Base-by-base conservation (phyloP, 768 basidiomycete genomes). In the Agaricus subrufescens region DNA sequence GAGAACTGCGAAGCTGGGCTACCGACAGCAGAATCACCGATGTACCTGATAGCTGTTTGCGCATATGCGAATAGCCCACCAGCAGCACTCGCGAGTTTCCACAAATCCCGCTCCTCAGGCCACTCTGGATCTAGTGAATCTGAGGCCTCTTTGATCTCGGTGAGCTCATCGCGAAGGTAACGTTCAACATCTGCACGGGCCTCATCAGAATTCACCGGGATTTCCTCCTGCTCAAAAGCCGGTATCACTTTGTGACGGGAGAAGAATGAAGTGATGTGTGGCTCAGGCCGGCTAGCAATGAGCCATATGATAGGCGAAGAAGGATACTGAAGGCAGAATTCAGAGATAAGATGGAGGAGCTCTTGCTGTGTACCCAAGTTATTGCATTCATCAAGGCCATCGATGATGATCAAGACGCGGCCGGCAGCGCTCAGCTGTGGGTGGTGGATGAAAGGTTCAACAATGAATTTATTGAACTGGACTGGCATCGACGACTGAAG, bases 381-480 rank as follows among this genome's bases (percentile, higher is more conserved):
- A n/a, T n/a, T n/a, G n/a, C n/a, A n/a, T n/a, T n/a, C n/a, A 43
- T 71, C 69, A 3, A 71, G 57, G 3, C 66, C 68, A 49, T 71
- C 69, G 15, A 45, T 27, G n/a, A 52, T 46, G 11, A 46, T 27
- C 11, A 46, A 23, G 19, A 23, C 10, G 3, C 19, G 19, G 3
- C 19, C 11, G 2, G n/a, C 1, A 1, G 31, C 4, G 10, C 10
- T 46, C 1, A 23, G 19, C 25, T 5, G 45, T 3, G 45, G 23
- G 45, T 4, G 3, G 4, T 25, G 15, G 15, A 43, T 46, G 25
- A 62, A 50, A 1, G 65, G 60, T 26, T 61, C 48, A 8, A 60
- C 38, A 1, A 64, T 46, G 8, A 64, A 42, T 4, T 47, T 25
- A 3, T 58, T 27, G 14, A 64, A 25, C 39, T 64, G 65, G 2